These are phyloP conservation scores for Aspergillus sclerotioniger DNA, from an alignment of 495 filamentous ascomycete genomes.

Conservation along the genomic window DNA sequence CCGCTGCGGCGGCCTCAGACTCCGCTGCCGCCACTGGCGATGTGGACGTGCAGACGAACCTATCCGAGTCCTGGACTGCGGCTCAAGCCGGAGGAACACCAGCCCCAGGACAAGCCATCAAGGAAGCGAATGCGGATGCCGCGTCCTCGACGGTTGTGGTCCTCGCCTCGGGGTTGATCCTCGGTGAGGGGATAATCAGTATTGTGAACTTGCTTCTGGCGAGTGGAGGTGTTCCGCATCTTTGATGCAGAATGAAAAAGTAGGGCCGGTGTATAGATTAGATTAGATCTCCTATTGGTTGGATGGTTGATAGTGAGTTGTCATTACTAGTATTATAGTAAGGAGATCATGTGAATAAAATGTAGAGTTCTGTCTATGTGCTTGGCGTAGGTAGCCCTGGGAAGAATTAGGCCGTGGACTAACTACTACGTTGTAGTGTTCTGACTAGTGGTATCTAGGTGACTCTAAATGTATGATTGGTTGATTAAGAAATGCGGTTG, in stretches of 20 bases:
- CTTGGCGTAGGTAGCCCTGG: too few relatives aligned
- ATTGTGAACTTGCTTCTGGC: slow-evolving; percentile 87
- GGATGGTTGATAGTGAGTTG: not conserved
- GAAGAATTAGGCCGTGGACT: too few relatives aligned
- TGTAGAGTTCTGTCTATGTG: too few relatives aligned
- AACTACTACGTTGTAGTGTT: too few relatives aligned
- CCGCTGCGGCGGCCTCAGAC: not conserved
- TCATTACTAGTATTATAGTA: not conserved
- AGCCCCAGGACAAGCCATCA: slow-evolving; percentile 25
- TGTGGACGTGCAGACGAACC: not conserved
- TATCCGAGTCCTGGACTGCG: not conserved
- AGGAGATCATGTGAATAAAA: not conserved
- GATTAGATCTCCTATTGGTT: not conserved
- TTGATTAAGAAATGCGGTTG: too few relatives aligned
- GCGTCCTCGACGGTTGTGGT: slow-evolving; percentile 58
- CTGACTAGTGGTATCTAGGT: too few relatives aligned
- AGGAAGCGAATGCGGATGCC: slow-evolving; percentile 40
- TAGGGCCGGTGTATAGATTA: not conserved
- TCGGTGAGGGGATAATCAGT: slow-evolving; percentile 92
- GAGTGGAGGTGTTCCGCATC: slow-evolving; percentile 73
- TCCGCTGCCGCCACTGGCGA: not conserved
- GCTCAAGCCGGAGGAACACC: not conserved
- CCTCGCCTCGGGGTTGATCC: slow-evolving; percentile 73
- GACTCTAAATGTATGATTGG: too few relatives aligned
- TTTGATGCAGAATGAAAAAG: slow-evolving; percentile 42